phyloP scores from a whole-genome alignment of 1,284 basidiomycete species.

The Cutaneotrichosporon dermatis region DNA sequence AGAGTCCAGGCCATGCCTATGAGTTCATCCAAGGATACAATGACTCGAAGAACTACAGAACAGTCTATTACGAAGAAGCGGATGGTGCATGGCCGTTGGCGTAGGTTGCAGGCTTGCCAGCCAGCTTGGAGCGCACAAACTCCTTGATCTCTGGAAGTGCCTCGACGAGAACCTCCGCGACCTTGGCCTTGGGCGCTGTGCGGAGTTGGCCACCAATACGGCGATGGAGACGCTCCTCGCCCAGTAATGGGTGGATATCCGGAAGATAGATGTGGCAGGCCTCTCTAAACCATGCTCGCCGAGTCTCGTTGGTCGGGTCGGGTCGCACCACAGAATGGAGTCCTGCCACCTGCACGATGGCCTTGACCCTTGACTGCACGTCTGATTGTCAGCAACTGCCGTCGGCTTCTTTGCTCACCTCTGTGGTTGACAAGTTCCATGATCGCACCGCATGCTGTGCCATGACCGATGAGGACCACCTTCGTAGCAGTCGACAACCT shows the following conservation, averaged over 20 bases:
- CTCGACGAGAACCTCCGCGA: conserved; percentile 43
- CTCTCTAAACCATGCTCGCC: conserved; percentile 42
- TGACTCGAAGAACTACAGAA: too few species aligned
- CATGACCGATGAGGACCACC: conserved; percentile 81
- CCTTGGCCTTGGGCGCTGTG: conserved; percentile 37
- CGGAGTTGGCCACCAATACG: conserved; percentile 44
- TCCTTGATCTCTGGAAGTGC: conserved; percentile 38
- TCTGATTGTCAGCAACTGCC: conserved; percentile 43
- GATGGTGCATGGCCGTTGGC: not conserved
- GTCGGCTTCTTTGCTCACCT: conserved; percentile 51
- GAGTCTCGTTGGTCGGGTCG: conserved; percentile 37
- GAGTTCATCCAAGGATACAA: too few species aligned
- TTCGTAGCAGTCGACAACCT: conserved; percentile 67
- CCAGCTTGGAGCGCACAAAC: conserved; percentile 35
- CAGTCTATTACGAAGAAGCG: not conserved
- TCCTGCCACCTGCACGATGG: conserved; percentile 72
- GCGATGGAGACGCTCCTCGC: conserved; percentile 38
- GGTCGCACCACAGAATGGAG: conserved; percentile 51
- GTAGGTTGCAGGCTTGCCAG: not conserved
- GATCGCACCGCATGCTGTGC: conserved; percentile 69
- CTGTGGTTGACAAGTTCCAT: conserved; percentile 68
- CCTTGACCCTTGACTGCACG: conserved; percentile 61
- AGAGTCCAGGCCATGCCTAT: too few species aligned
- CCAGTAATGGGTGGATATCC: conserved; percentile 35
- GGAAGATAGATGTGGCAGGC: conserved; percentile 45